phyloP scores from a whole-genome alignment of 345 rosid species.

The Toxicodendron radicans region DNA sequence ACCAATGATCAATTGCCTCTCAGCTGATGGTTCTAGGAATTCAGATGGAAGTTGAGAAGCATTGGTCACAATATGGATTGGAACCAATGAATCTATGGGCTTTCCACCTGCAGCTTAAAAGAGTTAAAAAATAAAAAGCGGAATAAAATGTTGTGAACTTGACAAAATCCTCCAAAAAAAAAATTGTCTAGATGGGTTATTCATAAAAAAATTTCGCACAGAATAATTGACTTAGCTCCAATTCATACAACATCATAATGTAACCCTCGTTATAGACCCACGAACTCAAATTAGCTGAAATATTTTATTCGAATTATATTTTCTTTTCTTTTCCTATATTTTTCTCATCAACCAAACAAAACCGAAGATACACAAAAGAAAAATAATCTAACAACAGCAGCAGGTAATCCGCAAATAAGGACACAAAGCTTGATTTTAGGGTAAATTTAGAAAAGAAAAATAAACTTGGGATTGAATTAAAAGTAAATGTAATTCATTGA shows the following conservation, averaged over 20 bases:
- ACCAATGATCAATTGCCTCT: conserved; percentile 61
- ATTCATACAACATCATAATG: background rate
- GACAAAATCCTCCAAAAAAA: background rate
- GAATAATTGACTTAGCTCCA: background rate
- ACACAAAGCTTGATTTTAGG: background rate
- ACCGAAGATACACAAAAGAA: background rate
- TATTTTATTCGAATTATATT: background rate
- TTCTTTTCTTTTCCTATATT: conserved; percentile 1
- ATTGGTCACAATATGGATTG: conserved; percentile 61
- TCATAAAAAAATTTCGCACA: background rate
- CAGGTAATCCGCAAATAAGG: background rate
- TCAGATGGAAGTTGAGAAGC: conserved; percentile 80
- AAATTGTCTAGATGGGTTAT: too few species aligned
- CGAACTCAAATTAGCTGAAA: background rate
- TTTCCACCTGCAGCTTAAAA: conserved; percentile 40
- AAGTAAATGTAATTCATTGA: background rate
- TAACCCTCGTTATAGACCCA: background rate
- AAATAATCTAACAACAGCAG: background rate
- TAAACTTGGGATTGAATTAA: background rate
- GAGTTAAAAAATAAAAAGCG: background rate
- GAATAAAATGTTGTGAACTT: background rate
- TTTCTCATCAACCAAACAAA: conserved; percentile 16
- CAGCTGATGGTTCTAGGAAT: conserved; percentile 71
- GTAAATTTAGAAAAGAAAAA: background rate
- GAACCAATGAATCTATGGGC: conserved; percentile 51